Base-by-base conservation (phyloP, 2,329 filamentous ascomycete species). In the Neopestalotiopsis sp. region DNA sequence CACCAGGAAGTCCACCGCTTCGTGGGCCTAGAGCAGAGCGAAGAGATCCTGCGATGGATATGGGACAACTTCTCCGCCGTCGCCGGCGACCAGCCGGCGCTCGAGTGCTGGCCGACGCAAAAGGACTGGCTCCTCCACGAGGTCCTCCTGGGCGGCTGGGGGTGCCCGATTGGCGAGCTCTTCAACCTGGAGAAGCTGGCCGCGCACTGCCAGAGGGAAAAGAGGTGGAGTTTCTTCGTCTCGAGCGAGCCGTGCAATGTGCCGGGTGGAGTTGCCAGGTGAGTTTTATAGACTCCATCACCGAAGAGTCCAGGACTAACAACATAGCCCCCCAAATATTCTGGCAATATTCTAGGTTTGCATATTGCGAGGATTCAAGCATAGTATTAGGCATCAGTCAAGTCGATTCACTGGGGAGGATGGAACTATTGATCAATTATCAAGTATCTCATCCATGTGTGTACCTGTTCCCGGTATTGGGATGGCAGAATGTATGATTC, bases 101-200 rank as follows among this genome's bases (percentile, higher is more conserved):
- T 84, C 72, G 83, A 84, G 71, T 69, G 71, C 64, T 81, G 78
- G 79, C 81, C 79, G 13, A 59, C 75, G 7, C 69, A 65, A 13
- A 65, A 72, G 64, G 66, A 72, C 38, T 75, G 71, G 71, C 56
- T 69, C 1, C 69, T 81, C 64, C 84, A 86, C 73, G 83, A 86
- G 74, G 81, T 85, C 0, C 79, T 86, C 71, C 76, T 86, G 4
- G 80, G 79, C 0, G 84, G 84, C 0, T 86, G 83, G 83, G 84
- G 84, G 0, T 83, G 82, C 72, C 84, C 84, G 14, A 84, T 86
- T 71, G 84, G 84, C 30, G 84, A 86, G 75, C 73, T 86, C 3
- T 86, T 85, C 71, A 81, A 85, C 74, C 75, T 86, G 10, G 84
- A 86, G 75, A 75, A 69, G 58, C 72, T 86, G 63, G 81, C 82